Evolutionary conservation across 1,284 basidiomycete species (phyloP).

Genomic region (Ceraceosorus guamensis): DNA sequence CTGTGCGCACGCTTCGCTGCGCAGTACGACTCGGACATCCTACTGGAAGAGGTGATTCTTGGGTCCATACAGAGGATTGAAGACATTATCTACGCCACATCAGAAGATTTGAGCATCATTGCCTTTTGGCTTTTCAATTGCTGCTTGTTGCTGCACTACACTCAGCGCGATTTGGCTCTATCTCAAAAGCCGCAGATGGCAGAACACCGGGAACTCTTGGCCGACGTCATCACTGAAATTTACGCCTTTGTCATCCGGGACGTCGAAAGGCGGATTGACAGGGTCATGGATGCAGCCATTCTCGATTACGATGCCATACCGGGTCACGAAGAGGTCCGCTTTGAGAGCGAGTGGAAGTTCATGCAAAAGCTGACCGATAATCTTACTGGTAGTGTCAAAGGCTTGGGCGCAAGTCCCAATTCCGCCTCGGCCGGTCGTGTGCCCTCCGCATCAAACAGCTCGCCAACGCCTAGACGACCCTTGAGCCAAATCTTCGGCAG

Average conservation of each 20-base stretch:
- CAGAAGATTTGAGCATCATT: slow-evolving; percentile 73
- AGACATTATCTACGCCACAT: slow-evolving; percentile 63
- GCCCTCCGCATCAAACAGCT: too few species aligned
- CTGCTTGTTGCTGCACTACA: slow-evolving; percentile 78
- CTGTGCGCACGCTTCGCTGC: slow-evolving; percentile 66
- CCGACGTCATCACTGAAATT: slow-evolving; percentile 75
- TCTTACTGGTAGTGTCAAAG: slow-evolving; percentile 40
- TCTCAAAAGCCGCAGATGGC: slow-evolving; percentile 12
- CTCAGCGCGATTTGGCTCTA: slow-evolving; percentile 56
- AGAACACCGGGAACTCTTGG: slow-evolving; percentile 25
- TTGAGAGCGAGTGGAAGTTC: slow-evolving; percentile 80
- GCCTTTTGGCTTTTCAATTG: slow-evolving; percentile 93
- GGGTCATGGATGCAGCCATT: slow-evolving; percentile 71
- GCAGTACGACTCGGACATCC: slow-evolving; percentile 45
- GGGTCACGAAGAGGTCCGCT: slow-evolving; percentile 71
- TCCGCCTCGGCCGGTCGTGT: background rate
- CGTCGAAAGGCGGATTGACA: slow-evolving; percentile 79
- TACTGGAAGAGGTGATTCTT: slow-evolving; percentile 81
- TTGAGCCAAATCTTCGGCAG: slow-evolving; percentile 30
- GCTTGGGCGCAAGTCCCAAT: slow-evolving; percentile 2
- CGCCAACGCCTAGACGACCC: slow-evolving; percentile 14
- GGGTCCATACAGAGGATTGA: slow-evolving; percentile 87
- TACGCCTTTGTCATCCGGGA: slow-evolving; percentile 90
- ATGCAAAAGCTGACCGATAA: slow-evolving; percentile 33
- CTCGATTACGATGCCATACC: slow-evolving; percentile 75